Percentiles rank a stretch among this genome's conserved stretches.
Evolutionary conservation across 2,329 filamentous ascomycete species (phyloP).

Genomic region (Lasiodiplodia sp.): DNA sequence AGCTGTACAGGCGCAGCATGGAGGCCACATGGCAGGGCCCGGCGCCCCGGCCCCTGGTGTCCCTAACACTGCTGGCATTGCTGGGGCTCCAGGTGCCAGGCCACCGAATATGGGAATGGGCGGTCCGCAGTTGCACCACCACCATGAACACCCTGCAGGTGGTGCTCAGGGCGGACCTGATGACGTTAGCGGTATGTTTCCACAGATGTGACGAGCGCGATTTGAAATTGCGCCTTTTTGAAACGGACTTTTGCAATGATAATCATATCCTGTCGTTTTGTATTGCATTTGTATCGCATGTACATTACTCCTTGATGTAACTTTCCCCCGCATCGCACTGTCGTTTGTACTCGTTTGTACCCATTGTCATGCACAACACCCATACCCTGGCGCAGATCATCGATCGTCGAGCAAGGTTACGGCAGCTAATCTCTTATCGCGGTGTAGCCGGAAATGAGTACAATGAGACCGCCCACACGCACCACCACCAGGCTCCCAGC

Average conservation of each 20-base stretch:
- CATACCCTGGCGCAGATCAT: slow-evolving; percentile 36
- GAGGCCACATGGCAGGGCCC: slow-evolving; percentile 72
- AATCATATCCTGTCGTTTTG: slow-evolving; percentile 48
- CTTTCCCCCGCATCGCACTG: slow-evolving; percentile 42
- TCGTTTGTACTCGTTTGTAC: slow-evolving; percentile 30
- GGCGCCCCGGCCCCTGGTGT: slow-evolving; percentile 68
- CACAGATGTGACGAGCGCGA: slow-evolving; percentile 79
- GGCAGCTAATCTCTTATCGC: slow-evolving; percentile 54
- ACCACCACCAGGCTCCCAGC: slow-evolving; percentile 70
- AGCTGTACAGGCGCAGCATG: slow-evolving; percentile 68
- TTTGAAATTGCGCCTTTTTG: slow-evolving; percentile 34
- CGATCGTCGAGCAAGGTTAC: slow-evolving; percentile 40
- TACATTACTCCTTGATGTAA: slow-evolving; percentile 54
- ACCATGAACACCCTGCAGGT: slow-evolving; percentile 75
- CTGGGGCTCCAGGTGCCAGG: slow-evolving; percentile 62
- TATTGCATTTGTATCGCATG: slow-evolving; percentile 44
- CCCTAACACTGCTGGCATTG: slow-evolving; percentile 69
- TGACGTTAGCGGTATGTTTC: slow-evolving; percentile 96
- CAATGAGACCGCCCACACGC: slow-evolving; percentile 67
- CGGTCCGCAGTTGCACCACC: slow-evolving; percentile 70
- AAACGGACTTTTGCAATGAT: slow-evolving; percentile 47
- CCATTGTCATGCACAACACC: slow-evolving; percentile 37
- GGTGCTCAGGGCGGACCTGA: slow-evolving; percentile 68
- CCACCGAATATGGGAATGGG: slow-evolving; percentile 74
- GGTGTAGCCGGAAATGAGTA: slow-evolving; percentile 65